Conservation (phyloP, 495 filamentous ascomycete genomes). For the Trichoderma erinaceum region DNA sequence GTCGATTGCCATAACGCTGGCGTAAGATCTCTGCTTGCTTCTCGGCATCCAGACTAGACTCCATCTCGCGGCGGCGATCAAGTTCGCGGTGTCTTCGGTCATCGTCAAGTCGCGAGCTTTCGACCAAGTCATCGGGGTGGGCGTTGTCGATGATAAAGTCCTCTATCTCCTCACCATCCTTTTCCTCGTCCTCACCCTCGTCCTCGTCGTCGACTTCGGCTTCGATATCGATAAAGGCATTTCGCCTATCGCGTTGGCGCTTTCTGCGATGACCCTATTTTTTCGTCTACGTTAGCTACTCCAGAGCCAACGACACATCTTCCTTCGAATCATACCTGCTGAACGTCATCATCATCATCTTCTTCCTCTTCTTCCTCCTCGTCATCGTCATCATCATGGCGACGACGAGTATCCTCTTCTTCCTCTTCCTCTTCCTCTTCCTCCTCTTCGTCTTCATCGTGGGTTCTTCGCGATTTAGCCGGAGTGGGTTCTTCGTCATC, state of each 20-base stretch:
- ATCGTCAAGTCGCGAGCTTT: constrained; percentile 73
- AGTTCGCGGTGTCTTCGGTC: constrained; percentile 92
- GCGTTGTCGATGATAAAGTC: constrained; percentile 77
- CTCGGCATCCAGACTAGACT: constrained; percentile 82
- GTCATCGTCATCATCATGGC: constrained; percentile 44
- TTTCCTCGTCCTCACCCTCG: constrained; percentile 78
- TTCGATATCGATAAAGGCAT: constrained; percentile 89
- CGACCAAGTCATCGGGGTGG: constrained; percentile 83
- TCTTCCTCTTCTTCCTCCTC: constrained; percentile 54
- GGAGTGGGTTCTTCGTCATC: constrained; percentile 40
- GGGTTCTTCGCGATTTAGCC: constrained; percentile 25
- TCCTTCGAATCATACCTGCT: constrained; percentile 24
- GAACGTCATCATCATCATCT: constrained; percentile 34
- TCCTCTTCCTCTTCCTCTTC: constrained; percentile 50
- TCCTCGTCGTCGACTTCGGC: constrained; percentile 96
- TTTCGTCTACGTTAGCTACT: constrained; percentile 18
- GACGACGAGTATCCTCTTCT: constrained; percentile 50
- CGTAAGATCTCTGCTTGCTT: constrained; percentile 81
- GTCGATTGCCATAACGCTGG: constrained; percentile 67
- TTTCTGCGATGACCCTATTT: constrained; percentile 69
- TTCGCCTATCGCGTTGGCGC: constrained; percentile 62
- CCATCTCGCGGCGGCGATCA: constrained; percentile 81
- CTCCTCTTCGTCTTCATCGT: constrained; percentile 38
- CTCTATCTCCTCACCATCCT: constrained; percentile 75
- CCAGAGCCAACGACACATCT: no score